Evolutionary conservation across 805 yeast species (phyloP).

Genomic region (Hanseniaspora jakobsenii): DNA sequence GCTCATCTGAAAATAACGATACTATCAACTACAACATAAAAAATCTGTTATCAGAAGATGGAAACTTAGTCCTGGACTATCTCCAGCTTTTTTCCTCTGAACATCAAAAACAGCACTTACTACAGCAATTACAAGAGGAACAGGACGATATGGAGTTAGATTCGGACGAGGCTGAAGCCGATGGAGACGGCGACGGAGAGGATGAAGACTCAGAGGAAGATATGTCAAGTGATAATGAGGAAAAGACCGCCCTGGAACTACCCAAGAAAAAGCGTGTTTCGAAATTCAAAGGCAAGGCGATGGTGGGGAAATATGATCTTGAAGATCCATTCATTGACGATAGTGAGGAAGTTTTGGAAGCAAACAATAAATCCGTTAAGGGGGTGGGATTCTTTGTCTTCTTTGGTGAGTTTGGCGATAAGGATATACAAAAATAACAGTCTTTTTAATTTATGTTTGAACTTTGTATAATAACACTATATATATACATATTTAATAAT

Average conservation of each 20-base stretch:
- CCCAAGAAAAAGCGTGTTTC: conserved; percentile 27
- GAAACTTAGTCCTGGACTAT: conserved; percentile 49
- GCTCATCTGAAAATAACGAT: too few species aligned
- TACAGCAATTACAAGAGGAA: conserved; percentile 4
- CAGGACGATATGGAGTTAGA: conserved; percentile 13
- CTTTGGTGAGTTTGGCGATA: conserved; percentile 68
- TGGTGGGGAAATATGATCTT: conserved; percentile 81
- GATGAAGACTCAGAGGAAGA: conserved; percentile 5
- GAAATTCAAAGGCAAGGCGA: conserved; percentile 40
- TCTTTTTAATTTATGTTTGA: conserved; percentile 24
- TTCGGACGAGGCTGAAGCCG: conserved; percentile 14
- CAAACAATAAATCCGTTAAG: conserved; percentile 59
- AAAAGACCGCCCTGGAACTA: conserved; percentile 19
- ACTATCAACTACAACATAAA: conserved; percentile 8
- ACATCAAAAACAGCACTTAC: conserved; percentile 9
- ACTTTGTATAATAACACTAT: conserved; percentile 1
- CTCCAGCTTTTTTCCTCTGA: conserved; percentile 34
- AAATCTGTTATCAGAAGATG: conserved; percentile 9
- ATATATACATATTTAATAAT: neutral
- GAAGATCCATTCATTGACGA: conserved; percentile 96
- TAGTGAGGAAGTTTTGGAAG: conserved; percentile 83
- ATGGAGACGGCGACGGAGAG: conserved; percentile 14
- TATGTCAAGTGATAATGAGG: neutral
- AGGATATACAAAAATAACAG: conserved; percentile 31
- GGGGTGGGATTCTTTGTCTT: conserved; percentile 93